Percentiles rank a stretch among this genome's conserved stretches.
phyloP scores from a whole-genome alignment of 2,329 filamentous ascomycete species.

The Cladosporium sp. region DNA sequence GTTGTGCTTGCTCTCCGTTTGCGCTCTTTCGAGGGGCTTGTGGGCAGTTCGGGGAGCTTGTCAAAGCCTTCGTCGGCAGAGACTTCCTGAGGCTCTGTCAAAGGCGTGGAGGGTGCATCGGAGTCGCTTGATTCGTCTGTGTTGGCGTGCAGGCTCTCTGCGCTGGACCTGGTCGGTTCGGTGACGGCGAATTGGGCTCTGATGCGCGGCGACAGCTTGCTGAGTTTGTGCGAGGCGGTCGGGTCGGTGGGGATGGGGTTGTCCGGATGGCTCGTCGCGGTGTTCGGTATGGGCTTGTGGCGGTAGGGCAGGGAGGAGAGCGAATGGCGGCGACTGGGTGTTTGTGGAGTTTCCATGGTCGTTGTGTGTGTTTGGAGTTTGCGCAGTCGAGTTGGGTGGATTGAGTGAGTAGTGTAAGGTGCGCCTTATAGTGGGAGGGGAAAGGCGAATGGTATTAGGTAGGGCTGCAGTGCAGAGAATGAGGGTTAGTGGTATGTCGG shows the following conservation, averaged over 20 bases:
- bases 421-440: neutral
- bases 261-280: conserved; percentile 40
- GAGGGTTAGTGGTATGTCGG: neutral
- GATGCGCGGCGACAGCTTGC: conserved; percentile 4
- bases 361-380: neutral
- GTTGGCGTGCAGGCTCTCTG: conserved; percentile 22
- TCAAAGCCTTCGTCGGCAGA: conserved; percentile 26
- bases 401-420: neutral
- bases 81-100: conserved; percentile 33
- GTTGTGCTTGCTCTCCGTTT: conserved; percentile 31
- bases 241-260: conserved; percentile 43
- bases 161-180: conserved; percentile 24
- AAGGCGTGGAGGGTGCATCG: conserved; percentile 38
- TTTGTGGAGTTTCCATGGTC: conserved; percentile 2
- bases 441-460: neutral
- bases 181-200: conserved; percentile 6
- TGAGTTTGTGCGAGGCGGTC: conserved; percentile 2
- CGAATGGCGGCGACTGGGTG: conserved; percentile 24
- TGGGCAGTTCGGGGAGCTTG: conserved; percentile 33
- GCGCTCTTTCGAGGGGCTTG: conserved; percentile 12
- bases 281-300: conserved; percentile 35
- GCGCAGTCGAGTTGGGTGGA: neutral
- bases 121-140: conserved; percentile 37
- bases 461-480: neutral
- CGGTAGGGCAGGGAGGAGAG: conserved; percentile 26